These are phyloP conservation scores for Ophiostoma perfectum DNA, from an alignment of 2,329 filamentous ascomycete species.

Conservation along the genomic window DNA sequence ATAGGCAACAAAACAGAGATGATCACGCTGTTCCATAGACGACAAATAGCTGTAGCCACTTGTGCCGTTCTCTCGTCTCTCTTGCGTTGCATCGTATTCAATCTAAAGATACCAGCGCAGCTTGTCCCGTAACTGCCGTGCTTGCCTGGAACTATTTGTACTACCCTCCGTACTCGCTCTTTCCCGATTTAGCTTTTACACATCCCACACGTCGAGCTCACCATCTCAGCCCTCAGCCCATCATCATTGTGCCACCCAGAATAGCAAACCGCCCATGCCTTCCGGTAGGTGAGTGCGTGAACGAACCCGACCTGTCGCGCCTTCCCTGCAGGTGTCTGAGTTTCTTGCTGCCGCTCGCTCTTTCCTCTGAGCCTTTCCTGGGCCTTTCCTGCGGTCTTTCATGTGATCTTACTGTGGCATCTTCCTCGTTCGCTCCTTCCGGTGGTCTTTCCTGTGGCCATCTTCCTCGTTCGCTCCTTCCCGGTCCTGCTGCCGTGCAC, in stretches of 20 bases:
- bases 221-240: slow-evolving; percentile 5
- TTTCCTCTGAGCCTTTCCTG: neutral
- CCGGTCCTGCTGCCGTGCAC: neutral
- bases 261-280: neutral
- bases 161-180: slow-evolving; percentile 3
- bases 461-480: neutral
- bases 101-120: no score
- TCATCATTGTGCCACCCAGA: neutral
- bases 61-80: no score
- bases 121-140: neutral
- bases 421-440: neutral
- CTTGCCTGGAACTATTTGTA: neutral
- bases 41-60: no score
- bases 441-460: neutral
- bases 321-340: neutral
- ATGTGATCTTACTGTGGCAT: no score
- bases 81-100: no score
- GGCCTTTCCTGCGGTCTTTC: neutral
- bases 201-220: neutral
- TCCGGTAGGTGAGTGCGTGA: neutral
- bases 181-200: slow-evolving; percentile 16
- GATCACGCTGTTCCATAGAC: no score
- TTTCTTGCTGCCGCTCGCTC: neutral
- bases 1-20: no score
- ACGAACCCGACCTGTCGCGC: neutral